Conservation (phyloP, 2,329 filamentous ascomycete species). For the Stylonectria norvegica region DNA sequence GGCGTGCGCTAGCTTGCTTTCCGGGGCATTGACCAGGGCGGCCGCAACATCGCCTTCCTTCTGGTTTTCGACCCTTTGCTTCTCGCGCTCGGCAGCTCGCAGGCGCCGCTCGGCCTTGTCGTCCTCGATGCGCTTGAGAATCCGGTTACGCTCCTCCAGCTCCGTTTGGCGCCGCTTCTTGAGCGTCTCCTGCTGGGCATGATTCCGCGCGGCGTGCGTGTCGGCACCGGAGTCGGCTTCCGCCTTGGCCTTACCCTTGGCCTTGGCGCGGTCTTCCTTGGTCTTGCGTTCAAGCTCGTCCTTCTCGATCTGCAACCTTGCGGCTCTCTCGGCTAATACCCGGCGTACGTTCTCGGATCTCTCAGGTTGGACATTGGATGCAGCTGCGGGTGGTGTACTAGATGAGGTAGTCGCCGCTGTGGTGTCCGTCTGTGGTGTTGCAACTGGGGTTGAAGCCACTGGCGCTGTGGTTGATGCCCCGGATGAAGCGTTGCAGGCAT, state of each 20-base stretch:
- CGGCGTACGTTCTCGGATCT: slow-evolving; percentile 33
- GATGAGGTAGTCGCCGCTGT: slow-evolving; percentile 15
- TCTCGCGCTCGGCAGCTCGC: slow-evolving; percentile 49
- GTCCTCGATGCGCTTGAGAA: slow-evolving; percentile 71
- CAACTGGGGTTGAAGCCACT: slow-evolving; percentile 13
- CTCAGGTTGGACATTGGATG: slow-evolving; percentile 18
- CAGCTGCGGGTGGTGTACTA: slow-evolving; percentile 17
- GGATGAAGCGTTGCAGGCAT: slow-evolving; percentile 30
- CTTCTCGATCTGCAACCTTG: slow-evolving; percentile 41
- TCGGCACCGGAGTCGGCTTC: slow-evolving; percentile 36
- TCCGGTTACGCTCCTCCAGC: slow-evolving; percentile 64
- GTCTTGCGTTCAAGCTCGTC: slow-evolving; percentile 44
- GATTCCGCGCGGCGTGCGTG: slow-evolving; percentile 31
- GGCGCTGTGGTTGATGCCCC: slow-evolving; percentile 13
- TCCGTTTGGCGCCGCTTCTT: slow-evolving; percentile 64
- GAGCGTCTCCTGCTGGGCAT: slow-evolving; percentile 51
- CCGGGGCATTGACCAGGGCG: slow-evolving; percentile 30
- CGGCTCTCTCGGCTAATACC: slow-evolving; percentile 50
- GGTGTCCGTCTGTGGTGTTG: slow-evolving; percentile 17
- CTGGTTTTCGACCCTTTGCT: slow-evolving; percentile 32
- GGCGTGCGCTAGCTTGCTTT: slow-evolving; percentile 31
- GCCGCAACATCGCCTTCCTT: slow-evolving; percentile 30
- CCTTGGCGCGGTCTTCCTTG: slow-evolving; percentile 48
- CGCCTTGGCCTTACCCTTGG: slow-evolving; percentile 44
- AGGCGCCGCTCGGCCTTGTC: slow-evolving; percentile 68